These are phyloP conservation scores for Blastomyces parvus DNA, from an alignment of 2,329 filamentous ascomycete species.

Conservation along the genomic window DNA sequence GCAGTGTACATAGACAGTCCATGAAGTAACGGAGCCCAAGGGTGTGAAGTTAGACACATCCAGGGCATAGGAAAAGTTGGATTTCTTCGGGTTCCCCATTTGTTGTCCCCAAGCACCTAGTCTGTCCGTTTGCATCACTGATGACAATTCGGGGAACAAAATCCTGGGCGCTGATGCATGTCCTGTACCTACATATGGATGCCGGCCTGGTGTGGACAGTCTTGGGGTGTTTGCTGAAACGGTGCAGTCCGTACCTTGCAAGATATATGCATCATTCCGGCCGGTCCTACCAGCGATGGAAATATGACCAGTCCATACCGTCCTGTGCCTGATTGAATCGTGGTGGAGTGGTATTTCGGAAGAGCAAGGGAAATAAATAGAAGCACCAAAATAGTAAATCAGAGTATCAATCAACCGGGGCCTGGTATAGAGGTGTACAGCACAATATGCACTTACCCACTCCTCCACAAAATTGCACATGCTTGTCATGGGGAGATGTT, in stretches of 20 bases:
- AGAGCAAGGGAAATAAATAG: not conserved
- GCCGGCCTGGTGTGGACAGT: not conserved
- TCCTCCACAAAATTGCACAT: not conserved
- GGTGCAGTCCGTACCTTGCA: not conserved
- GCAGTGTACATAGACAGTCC: not conserved
- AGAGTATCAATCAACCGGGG: not conserved
- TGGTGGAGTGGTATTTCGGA: not conserved
- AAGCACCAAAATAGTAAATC: not conserved
- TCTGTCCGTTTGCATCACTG: not conserved
- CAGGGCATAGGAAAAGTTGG: not conserved
- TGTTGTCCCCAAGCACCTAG: not conserved
- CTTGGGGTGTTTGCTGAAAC: not conserved
- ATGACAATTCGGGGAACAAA: conserved; percentile 1
- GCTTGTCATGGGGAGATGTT: not conserved
- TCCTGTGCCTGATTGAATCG: not conserved
- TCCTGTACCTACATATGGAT: not conserved
- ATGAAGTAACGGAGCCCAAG: not conserved
- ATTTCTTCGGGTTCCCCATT: not conserved
- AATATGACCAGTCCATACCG: not conserved
- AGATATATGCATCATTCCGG: not conserved
- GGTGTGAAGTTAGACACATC: not conserved
- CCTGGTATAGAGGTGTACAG: not conserved
- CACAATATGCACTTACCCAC: not conserved
- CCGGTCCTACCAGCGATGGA: not conserved
- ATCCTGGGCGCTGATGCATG: not conserved